Evolutionary conservation across 176 grass and related monocot species (phyloP).

Genomic region (sorghum (Sorghum bicolor)): Sorghum_bicolor_NCBIv3 NC_012875.2:57710001-57710500

Average conservation of each 20-base stretch:
- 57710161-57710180: background rate
- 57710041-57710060: too few relatives aligned
- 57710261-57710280: background rate
- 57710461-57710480: background rate
- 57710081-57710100: too few relatives aligned
- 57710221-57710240: background rate
- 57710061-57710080: too few relatives aligned
- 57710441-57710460: background rate
- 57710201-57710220: background rate
- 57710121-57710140: too few relatives aligned
- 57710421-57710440: background rate
- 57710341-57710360: background rate
- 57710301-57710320: background rate
- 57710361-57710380: background rate
- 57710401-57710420: background rate
- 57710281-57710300: background rate
- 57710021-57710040: too few relatives aligned
- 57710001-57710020: too few relatives aligned
- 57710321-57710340: background rate
- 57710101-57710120: too few relatives aligned
- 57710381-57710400: background rate
- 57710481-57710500: background rate
- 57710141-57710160: background rate
- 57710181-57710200: conserved; percentile 18
- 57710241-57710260: background rate